A percentile compares a stretch with the other conserved stretches of the same genome.
Conservation (phyloP, 352 stramenopile genomes). For the Phytophthora syringae region DNA sequence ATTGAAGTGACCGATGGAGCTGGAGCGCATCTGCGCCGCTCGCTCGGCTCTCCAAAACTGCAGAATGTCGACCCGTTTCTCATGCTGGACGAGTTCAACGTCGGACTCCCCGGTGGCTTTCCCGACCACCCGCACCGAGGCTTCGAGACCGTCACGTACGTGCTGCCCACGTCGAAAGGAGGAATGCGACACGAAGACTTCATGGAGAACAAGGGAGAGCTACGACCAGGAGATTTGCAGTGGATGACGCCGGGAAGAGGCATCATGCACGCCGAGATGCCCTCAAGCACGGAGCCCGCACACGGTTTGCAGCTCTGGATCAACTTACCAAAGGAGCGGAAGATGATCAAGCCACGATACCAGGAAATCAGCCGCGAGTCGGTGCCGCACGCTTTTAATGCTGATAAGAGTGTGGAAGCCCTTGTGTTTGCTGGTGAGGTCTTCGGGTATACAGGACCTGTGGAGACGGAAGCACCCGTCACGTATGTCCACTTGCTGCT, state of each 20-base stretch:
- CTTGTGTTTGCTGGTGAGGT: slow-evolving; percentile 61
- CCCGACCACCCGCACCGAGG: slow-evolving; percentile 90
- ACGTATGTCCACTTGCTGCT: slow-evolving; percentile 64
- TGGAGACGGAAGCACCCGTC: slow-evolving; percentile 52
- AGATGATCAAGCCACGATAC: slow-evolving; percentile 53
- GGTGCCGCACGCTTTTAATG: slow-evolving; percentile 48
- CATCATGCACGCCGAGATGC: slow-evolving; percentile 68
- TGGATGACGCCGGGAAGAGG: slow-evolving; percentile 64
- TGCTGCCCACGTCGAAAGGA: slow-evolving; percentile 72
- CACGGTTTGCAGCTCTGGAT: slow-evolving; percentile 64
- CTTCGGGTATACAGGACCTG: slow-evolving; percentile 44
- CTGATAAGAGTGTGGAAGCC: slow-evolving; percentile 50
- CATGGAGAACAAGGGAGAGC: slow-evolving; percentile 48
- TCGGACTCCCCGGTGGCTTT: slow-evolving; percentile 76
- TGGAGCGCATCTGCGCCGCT: slow-evolving; percentile 51
- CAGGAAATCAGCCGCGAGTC: slow-evolving; percentile 59
- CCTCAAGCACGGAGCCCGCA: slow-evolving; percentile 28
- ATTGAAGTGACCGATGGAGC: slow-evolving; percentile 49
- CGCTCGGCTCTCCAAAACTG: slow-evolving; percentile 36
- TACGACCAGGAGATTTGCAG: slow-evolving; percentile 54
- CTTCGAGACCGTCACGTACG: slow-evolving; percentile 92
- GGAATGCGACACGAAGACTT: slow-evolving; percentile 89
- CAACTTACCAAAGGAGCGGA: slow-evolving; percentile 53
- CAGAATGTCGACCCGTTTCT: slow-evolving; percentile 57
- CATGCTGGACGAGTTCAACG: slow-evolving; percentile 58